These are phyloP conservation scores for Polyporus arcularius DNA, from an alignment of 768 basidiomycete genomes.

Conservation along the genomic window DNA sequence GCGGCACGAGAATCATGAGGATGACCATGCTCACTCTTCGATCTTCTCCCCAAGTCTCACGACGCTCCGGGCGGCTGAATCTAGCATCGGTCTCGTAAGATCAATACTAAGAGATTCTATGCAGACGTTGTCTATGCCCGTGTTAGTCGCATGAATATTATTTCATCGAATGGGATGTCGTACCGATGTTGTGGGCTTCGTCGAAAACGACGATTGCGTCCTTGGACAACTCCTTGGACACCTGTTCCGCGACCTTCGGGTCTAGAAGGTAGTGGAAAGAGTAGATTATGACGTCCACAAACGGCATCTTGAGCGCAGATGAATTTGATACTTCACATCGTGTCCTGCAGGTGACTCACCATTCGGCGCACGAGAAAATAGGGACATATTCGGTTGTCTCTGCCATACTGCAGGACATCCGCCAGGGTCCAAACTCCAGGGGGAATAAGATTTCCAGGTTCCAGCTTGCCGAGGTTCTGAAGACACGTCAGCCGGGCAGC, in stretches of 20 bases:
- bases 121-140: slow-evolving; percentile 85
- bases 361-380: slow-evolving; percentile 96
- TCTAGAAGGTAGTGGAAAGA: slow-evolving; percentile 99
- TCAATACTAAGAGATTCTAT: slow-evolving; percentile 98
- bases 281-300: slow-evolving; percentile 95
- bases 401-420: slow-evolving; percentile 87
- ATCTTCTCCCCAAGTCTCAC: slow-evolving; percentile 86
- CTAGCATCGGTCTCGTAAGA: slow-evolving; percentile 95
- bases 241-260: slow-evolving; percentile 98
- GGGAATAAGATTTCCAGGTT: slow-evolving; percentile 80
- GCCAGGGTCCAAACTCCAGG: slow-evolving; percentile 93
- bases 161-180: slow-evolving; percentile 16
- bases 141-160: neutral
- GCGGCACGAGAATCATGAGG: neutral
- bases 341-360: slow-evolving; percentile 50
- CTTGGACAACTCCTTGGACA: slow-evolving; percentile 96
- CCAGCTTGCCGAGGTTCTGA: slow-evolving; percentile 81
- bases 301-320: slow-evolving; percentile 70
- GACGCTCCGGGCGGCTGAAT: slow-evolving; percentile 89
- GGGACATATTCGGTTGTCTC: slow-evolving; percentile 84
- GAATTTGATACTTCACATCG: neutral
- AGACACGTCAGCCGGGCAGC: slow-evolving; percentile 11
- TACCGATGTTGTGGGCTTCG: slow-evolving; percentile 98
- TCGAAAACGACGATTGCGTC: slow-evolving; percentile 99
- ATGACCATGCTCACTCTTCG: slow-evolving; percentile 64